Evolutionary conservation across 1,284 basidiomycete species (phyloP), one percentile per base, ranked within the genome.

Genomic region (Moniliophthora roreri): DNA sequence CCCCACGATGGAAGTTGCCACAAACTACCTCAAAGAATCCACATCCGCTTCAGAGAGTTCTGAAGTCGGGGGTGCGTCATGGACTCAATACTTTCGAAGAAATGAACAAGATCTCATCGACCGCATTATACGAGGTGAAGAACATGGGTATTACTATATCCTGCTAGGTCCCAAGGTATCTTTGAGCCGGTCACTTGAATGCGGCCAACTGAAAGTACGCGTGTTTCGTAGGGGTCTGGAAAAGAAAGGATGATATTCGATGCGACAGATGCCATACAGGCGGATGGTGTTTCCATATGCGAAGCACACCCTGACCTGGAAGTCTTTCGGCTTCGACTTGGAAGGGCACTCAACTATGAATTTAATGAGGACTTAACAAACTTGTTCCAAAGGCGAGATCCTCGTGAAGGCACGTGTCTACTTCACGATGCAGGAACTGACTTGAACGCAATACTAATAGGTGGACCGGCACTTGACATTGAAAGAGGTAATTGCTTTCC

Each of bases 211-310:
- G 21, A 39, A 38, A 6, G 7, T 32, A 54, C 44, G 16, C 20
- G 18, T 40, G 38, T 11, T 6, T 32, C 11, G 41, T 45, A 80
- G 76, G 82, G 84, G 15, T 79, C 79, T 4, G 82, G 82, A 16
- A 91, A 93, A 72, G 85, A 84, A 2, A 90, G 87, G 0, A 87
- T 91, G 89, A 79, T 93, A 52, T 78, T 92, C 51, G 88, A 93
- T 60, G 80, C 87, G 0, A 92, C 94, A 89, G 71, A 79, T 20
- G 76, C 78, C 6, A 83, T 85, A 54, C 73, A 85, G 54, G 91
- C 91, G 1, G 90, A 93, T 50, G 75, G 75, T 24, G 69, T 78
- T 36, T 69, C 76, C 2, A 68, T 77, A 64, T 77, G 74, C 52
- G 75, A 76, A 46, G 75, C 75, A 20, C 76, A 78, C 58, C 75